These are phyloP conservation scores for Claviceps purpurea DNA, from an alignment of 2,329 filamentous ascomycete genomes.

Conservation along the genomic window DNA sequence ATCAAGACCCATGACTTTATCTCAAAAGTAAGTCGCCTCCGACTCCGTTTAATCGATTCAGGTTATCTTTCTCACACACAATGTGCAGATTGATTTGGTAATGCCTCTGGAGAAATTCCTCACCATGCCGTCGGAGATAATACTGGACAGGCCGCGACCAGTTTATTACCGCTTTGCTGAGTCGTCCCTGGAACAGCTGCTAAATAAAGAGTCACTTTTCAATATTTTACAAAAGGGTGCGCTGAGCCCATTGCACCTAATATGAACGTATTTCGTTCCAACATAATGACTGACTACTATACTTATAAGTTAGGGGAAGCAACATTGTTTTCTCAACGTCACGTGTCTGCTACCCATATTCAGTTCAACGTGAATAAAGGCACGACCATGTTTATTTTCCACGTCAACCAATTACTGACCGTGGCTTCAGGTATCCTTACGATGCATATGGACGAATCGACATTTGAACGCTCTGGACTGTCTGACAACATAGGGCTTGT, in stretches of 20 bases:
- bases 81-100: slow-evolving; percentile 50
- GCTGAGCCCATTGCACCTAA: slow-evolving; percentile 3
- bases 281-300: neutral
- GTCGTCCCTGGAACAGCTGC: slow-evolving; percentile 48
- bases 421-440: slow-evolving; percentile 46
- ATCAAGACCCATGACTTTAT: slow-evolving; percentile 53
- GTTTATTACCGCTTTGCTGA: slow-evolving; percentile 58
- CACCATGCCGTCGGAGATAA: slow-evolving; percentile 38
- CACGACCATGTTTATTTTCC: slow-evolving; percentile 15
- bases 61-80: neutral
- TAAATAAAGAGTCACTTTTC: slow-evolving; percentile 68
- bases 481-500: slow-evolving; percentile 53
- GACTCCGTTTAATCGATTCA: neutral
- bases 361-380: slow-evolving; percentile 60
- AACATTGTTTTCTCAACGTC: slow-evolving; percentile 72
- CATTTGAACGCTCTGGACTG: slow-evolving; percentile 72
- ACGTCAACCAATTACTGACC: neutral
- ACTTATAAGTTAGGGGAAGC: slow-evolving; percentile 46
- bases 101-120: slow-evolving; percentile 51
- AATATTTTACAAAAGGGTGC: slow-evolving; percentile 69
- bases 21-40: slow-evolving; percentile 41
- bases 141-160: slow-evolving; percentile 21
- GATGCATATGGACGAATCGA: slow-evolving; percentile 67
- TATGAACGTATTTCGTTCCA: neutral
- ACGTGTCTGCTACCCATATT: slow-evolving; percentile 49